These are phyloP conservation scores for Meripilus lineatus DNA, from an alignment of 1,284 basidiomycete genomes.

Conservation along the genomic window DNA sequence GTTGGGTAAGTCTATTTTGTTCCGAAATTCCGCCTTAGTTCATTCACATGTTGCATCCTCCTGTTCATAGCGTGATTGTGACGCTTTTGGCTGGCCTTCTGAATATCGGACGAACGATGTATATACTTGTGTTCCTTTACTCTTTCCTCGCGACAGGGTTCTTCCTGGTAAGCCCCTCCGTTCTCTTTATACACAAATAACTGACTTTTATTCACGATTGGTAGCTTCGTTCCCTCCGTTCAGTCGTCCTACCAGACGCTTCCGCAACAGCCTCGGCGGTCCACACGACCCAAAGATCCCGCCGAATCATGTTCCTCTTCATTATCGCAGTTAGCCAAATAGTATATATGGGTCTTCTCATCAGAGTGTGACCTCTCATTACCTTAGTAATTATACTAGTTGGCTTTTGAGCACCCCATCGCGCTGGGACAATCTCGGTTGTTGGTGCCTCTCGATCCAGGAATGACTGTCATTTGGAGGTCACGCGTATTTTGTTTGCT, in stretches of 20 bases:
- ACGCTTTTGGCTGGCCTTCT: constrained; percentile 62
- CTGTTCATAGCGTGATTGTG: constrained; percentile 56
- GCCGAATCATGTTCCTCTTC: constrained; percentile 86
- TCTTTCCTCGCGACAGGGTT: constrained; percentile 86
- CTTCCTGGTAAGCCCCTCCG: constrained; percentile 72
- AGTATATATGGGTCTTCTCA: constrained; percentile 76
- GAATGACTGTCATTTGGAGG: too few relatives aligned
- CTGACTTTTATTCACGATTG: neutral
- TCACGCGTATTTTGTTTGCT: too few relatives aligned
- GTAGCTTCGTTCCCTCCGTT: constrained; percentile 87
- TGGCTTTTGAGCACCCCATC: neutral
- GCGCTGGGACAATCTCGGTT: too few relatives aligned
- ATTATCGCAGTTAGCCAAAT: constrained; percentile 75
- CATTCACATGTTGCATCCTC: constrained; percentile 6
- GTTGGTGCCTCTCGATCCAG: too few relatives aligned
- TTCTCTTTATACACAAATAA: neutral
- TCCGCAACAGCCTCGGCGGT: constrained; percentile 56
- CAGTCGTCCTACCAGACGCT: constrained; percentile 77
- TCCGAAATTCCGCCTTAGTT: neutral
- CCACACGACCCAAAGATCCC: constrained; percentile 73
- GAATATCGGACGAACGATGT: constrained; percentile 58
- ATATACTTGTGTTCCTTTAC: constrained; percentile 75
- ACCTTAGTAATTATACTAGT: too few relatives aligned
- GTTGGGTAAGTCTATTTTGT: constrained; percentile 61
- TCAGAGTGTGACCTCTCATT: constrained; percentile 56